A percentile compares a stretch with the other conserved stretches of the same genome.
phyloP scores from a whole-genome alignment of 139 green algal species.

The Chlorella sp. region DNA sequence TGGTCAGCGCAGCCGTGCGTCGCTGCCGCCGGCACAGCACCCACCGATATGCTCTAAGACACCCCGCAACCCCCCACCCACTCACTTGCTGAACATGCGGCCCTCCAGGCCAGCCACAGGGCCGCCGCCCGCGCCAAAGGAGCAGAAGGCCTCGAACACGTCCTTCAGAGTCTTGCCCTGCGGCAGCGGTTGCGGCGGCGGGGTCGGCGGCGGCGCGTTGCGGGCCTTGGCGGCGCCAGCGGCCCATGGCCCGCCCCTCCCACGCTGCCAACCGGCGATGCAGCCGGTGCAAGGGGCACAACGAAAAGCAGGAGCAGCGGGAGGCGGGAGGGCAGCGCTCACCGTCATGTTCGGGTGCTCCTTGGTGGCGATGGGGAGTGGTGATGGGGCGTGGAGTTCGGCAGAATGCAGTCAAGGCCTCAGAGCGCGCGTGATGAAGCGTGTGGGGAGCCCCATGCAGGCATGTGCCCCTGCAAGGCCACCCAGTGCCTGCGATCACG shows the following conservation, averaged over 20 bases:
- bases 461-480: too few relatives aligned
- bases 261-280: not conserved
- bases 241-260: not conserved
- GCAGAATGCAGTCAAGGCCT: too few relatives aligned
- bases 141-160: not conserved
- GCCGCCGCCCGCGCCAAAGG: not conserved
- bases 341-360: too few relatives aligned
- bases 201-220: not conserved
- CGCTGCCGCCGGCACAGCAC: not conserved
- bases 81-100: slow-evolving; percentile 18
- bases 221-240: not conserved
- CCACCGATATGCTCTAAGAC: not conserved
- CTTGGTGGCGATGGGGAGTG: too few relatives aligned
- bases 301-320: not conserved
- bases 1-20: not conserved
- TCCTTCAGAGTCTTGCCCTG: not conserved
- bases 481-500: too few relatives aligned
- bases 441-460: too few relatives aligned
- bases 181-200: not conserved
- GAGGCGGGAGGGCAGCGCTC: not conserved
- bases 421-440: too few relatives aligned
- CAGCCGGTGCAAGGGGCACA: not conserved
- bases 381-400: too few relatives aligned
- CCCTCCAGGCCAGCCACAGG: slow-evolving; percentile 8
- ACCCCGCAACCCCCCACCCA: too few relatives aligned